Evolutionary conservation across 768 basidiomycete species (phyloP).

Genomic region (Filobasidium floriforme): DNA sequence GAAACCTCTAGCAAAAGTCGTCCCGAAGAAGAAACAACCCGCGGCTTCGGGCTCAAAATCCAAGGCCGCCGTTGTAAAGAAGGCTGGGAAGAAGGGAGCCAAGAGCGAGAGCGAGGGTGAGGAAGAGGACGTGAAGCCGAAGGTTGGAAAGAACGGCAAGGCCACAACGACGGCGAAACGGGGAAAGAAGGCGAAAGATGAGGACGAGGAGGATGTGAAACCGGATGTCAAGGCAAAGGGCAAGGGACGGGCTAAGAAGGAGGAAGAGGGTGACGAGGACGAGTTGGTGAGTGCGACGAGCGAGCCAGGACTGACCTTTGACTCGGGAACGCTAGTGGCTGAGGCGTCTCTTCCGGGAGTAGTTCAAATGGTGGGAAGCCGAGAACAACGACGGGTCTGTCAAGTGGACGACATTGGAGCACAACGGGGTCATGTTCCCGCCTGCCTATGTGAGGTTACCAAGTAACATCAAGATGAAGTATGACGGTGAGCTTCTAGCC

Average conservation of each 20-base stretch:
- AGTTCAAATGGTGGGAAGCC: constrained; percentile 66
- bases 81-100: constrained; percentile 6
- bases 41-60: background rate
- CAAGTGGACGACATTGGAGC: constrained; percentile 94
- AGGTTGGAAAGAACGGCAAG: constrained; percentile 9
- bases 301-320: background rate
- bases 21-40: background rate
- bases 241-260: constrained; percentile 26
- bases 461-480: constrained; percentile 78
- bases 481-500: constrained; percentile 62
- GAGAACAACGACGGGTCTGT: constrained; percentile 57
- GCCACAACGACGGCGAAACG: constrained; percentile 13
- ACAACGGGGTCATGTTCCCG: constrained; percentile 91
- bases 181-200: constrained; percentile 18
- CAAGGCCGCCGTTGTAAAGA: background rate
- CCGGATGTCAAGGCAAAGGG: constrained; percentile 9
- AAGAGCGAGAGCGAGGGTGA: constrained; percentile 9
- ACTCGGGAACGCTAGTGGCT: background rate
- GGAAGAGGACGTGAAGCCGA: constrained; percentile 13
- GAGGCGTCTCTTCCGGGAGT: background rate
- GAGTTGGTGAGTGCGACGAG: background rate
- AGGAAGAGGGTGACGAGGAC: constrained; percentile 12
- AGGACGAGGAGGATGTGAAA: constrained; percentile 28
- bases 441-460: constrained; percentile 86
- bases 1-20: constrained; percentile 11